phyloP scores from a whole-genome alignment of 1,284 basidiomycete species.

The Veloporphyrellus conicus region DNA sequence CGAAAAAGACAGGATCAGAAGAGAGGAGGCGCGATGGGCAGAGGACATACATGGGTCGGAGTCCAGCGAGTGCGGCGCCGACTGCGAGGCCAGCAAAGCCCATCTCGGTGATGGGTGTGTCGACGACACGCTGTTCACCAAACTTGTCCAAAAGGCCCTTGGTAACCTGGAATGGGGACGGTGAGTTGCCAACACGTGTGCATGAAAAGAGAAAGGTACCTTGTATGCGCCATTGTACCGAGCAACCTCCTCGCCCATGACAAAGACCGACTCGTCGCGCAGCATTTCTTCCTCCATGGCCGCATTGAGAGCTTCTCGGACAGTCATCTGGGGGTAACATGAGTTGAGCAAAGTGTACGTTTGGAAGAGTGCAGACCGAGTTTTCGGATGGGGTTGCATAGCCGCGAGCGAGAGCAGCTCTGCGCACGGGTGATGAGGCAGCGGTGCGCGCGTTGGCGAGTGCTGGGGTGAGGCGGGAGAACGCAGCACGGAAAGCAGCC shows the following conservation, averaged over 20 bases:
- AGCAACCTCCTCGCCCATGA: slow-evolving; percentile 98
- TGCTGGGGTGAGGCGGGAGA: slow-evolving; percentile 63
- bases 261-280: slow-evolving; percentile 91
- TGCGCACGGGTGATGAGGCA: slow-evolving; percentile 39
- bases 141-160: slow-evolving; percentile 99
- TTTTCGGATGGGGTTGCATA: slow-evolving; percentile 64
- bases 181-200: slow-evolving; percentile 7
- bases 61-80: slow-evolving; percentile 90
- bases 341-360: slow-evolving; percentile 4
- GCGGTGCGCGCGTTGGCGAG: slow-evolving; percentile 43
- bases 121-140: slow-evolving; percentile 97
- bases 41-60: slow-evolving; percentile 76
- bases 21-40: background rate
- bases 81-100: slow-evolving; percentile 97
- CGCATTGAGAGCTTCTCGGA: slow-evolving; percentile 94
- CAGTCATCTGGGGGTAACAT: slow-evolving; percentile 73
- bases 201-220: slow-evolving; percentile 42
- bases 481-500: slow-evolving; percentile 59
- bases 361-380: slow-evolving; percentile 42
- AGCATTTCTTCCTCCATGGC: slow-evolving; percentile 99
- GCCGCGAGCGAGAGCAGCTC: slow-evolving; percentile 45
- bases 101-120: slow-evolving; percentile 98
- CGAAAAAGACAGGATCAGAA: slow-evolving; percentile 7
- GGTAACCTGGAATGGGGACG: slow-evolving; percentile 61
- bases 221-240: slow-evolving; percentile 99